Base-by-base conservation (phyloP, 2,329 filamentous ascomycete genomes). In the Ciborinia camelliae region DNA sequence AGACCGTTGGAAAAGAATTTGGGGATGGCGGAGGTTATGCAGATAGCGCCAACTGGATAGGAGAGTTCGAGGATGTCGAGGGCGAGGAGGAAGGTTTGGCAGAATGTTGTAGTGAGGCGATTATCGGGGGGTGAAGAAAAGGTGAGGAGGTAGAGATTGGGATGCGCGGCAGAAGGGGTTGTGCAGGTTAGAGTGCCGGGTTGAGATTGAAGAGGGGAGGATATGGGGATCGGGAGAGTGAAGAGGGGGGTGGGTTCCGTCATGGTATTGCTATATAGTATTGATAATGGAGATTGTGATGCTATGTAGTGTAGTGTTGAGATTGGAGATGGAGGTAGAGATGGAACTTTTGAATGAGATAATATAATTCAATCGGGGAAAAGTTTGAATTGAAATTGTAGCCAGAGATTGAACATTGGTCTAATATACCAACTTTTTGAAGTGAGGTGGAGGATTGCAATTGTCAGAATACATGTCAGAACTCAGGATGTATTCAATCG, bases 1-100 rank as follows among this genome's bases (percentile, higher is more conserved):
- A 95, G 82, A 0, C 91, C 91, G 77, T 94, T 94, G 75, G 84
- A 88, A 79, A 90, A 95, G 81, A 94, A 94, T 74, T 95, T 95
- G 60, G 80, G 75, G 65, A 93, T 89, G 55, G 82, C 84, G 50
- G 87, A 90, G 0, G 90, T 94, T 6, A 90, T 94, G 65, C 93
- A 80, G 18, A 95, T 81, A 7, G 93, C 90, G 61, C 91, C 91
- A n/a, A 84, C 83, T 0, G 84, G 81, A 71, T 89, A 81, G 62
- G 81, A 70, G 64, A 71, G 82, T 76, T 92, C 88, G 72, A 95
- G 78, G 28, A 91, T 86, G 77, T 95, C 90, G 67, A 95, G 85
- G 4, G 90, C 88, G 14, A 87, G 79, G 39, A 90, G 79, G 45
- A 94, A 77, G 15, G 90, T 82, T 65, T 83, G 79, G 78, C 88